A percentile compares a stretch with the other conserved stretches of the same genome.
Evolutionary conservation across 2,329 filamentous ascomycete genomes (phyloP).

Genomic region (Ceratocystis ficicola): DNA sequence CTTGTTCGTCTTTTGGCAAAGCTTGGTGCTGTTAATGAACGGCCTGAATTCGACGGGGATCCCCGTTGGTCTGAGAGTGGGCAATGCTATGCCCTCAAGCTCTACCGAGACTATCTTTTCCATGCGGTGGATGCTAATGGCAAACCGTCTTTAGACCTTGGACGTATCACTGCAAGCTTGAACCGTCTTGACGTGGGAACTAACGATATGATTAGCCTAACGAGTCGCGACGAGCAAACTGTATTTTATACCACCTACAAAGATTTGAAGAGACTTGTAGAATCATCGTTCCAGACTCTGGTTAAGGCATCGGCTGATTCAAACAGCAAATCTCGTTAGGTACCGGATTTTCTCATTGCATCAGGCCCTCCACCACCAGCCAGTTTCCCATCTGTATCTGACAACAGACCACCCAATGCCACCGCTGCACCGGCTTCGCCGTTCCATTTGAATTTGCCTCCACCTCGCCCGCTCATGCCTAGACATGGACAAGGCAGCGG

Average conservation of each 20-base stretch:
- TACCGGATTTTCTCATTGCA: constrained; percentile 9
- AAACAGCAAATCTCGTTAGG: constrained; percentile 23
- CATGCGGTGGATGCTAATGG: constrained; percentile 84
- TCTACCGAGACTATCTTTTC: constrained; percentile 95
- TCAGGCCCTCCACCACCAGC: not conserved
- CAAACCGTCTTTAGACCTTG: constrained; percentile 71
- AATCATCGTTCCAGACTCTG: constrained; percentile 46
- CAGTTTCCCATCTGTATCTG: not conserved
- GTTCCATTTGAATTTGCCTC: not conserved
- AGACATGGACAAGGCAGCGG: constrained; percentile 12
- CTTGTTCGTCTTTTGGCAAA: constrained; percentile 70
- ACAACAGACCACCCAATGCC: not conserved
- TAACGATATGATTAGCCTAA: constrained; percentile 73
- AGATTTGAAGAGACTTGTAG: constrained; percentile 61
- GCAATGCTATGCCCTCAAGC: constrained; percentile 80
- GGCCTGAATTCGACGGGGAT: constrained; percentile 70
- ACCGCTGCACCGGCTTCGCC: not conserved
- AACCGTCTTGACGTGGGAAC: constrained; percentile 87
- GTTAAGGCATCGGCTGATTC: constrained; percentile 35
- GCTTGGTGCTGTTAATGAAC: constrained; percentile 76
- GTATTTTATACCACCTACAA: constrained; percentile 81
- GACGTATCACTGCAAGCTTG: constrained; percentile 72
- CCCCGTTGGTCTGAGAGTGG: constrained; percentile 81
- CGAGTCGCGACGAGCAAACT: constrained; percentile 82
- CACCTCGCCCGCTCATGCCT: not conserved